These are phyloP conservation scores for Potentilla sterilis DNA, from an alignment of 306 rosid species.

Conservation along the genomic window DNA sequence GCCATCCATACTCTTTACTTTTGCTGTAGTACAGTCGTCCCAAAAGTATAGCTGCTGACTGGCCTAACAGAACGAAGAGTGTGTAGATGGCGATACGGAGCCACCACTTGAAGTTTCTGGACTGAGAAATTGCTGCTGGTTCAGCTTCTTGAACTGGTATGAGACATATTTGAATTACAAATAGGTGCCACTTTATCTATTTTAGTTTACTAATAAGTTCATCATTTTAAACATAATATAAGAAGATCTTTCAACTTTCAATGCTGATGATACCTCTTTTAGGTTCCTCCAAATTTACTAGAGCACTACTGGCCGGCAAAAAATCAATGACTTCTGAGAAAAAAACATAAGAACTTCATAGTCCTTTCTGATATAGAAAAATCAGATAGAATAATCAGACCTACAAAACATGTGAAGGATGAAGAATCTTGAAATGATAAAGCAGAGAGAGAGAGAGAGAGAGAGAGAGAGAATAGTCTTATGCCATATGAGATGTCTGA, in stretches of 20 bases:
- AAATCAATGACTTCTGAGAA: not conserved
- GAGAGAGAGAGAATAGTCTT: not conserved
- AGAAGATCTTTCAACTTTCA: not conserved
- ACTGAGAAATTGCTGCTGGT: not conserved
- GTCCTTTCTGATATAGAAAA: not conserved
- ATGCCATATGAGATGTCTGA: not conserved
- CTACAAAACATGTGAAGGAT: constrained; percentile 2
- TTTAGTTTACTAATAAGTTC: constrained; percentile 14
- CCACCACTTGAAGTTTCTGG: constrained; percentile 9
- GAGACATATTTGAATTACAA: not conserved
- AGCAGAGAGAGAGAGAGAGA: not conserved
- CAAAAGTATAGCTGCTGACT: constrained; percentile 35
- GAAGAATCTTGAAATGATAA: not conserved
- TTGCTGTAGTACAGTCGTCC: constrained; percentile 44
- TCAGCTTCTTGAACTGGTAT: constrained; percentile 6
- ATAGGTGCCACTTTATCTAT: not conserved
- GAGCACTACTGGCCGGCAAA: not conserved
- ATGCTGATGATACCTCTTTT: not conserved
- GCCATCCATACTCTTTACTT: constrained; percentile 26
- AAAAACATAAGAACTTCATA: not conserved
- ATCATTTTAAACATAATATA: not conserved
- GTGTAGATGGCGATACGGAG: constrained; percentile 16
- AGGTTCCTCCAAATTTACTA: not conserved
- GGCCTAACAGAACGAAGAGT: constrained; percentile 27
- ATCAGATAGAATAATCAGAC: not conserved